Conservation (phyloP, 441 rosid species). For the Francoa sonchifolia region DNA sequence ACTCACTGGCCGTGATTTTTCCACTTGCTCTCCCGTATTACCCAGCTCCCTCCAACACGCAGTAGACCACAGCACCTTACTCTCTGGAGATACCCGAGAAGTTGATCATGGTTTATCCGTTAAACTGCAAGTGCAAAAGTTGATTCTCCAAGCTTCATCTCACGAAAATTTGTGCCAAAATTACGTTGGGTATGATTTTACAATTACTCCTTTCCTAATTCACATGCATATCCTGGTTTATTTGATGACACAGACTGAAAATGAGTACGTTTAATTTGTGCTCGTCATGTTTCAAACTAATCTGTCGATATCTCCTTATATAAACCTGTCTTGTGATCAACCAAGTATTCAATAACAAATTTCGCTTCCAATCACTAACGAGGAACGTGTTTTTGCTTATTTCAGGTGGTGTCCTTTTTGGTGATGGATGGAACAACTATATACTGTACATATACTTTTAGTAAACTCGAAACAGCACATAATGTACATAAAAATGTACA, state of each 20-base stretch:
- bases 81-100: slow-evolving; percentile 74
- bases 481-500: too few species aligned
- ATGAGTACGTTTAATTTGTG: too few species aligned
- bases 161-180: slow-evolving; percentile 94
- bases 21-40: slow-evolving; percentile 38
- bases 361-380: too few species aligned
- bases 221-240: neutral
- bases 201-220: neutral
- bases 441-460: slow-evolving; percentile 7
- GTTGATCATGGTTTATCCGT: slow-evolving; percentile 88
- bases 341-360: too few species aligned
- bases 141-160: slow-evolving; percentile 78
- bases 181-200: slow-evolving; percentile 69
- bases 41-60: slow-evolving; percentile 35
- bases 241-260: too few species aligned
- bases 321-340: too few species aligned
- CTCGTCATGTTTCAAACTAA: too few species aligned
- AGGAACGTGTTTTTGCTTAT: neutral
- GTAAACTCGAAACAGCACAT: too few species aligned
- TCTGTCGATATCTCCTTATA: too few species aligned
- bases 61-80: slow-evolving; percentile 53
- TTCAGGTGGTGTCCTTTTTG: slow-evolving; percentile 97
- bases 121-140: slow-evolving; percentile 90
- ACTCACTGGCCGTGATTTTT: slow-evolving; percentile 93
- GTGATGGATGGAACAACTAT: slow-evolving; percentile 28